A percentile compares a stretch with the other conserved stretches of the same genome.
phyloP scores from a whole-genome alignment of 176 grass and related monocot species.

The Guadua angustifolia region DNA sequence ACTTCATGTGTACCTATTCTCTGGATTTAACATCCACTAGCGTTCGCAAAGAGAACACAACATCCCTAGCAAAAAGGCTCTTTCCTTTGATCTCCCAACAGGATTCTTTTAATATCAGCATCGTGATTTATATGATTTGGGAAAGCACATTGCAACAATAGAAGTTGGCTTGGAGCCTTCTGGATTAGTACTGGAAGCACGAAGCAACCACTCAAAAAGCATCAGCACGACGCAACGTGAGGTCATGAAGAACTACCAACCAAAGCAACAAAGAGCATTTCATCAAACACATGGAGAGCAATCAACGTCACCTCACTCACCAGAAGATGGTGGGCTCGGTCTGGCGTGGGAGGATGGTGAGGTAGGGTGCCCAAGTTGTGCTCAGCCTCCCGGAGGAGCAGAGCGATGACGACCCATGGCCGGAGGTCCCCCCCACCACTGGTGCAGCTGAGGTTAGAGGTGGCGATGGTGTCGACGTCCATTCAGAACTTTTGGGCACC shows the following conservation, averaged over 20 bases:
- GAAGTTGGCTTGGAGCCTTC: too few relatives aligned
- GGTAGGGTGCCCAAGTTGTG: constrained; percentile 83
- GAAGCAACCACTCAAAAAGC: constrained; percentile 53
- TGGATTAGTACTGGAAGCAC: constrained; percentile 67
- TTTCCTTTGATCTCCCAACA: constrained; percentile 94
- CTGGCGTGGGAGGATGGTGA: constrained; percentile 71
- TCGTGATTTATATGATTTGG: constrained; percentile 78
- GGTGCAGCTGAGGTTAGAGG: constrained; percentile 54
- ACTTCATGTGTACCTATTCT: constrained; percentile 60
- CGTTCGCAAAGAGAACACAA: constrained; percentile 74
- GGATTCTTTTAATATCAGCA: constrained; percentile 60
- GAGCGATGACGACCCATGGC: constrained; percentile 66
- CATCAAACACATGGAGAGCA: constrained; percentile 16
- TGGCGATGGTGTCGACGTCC: too few relatives aligned
- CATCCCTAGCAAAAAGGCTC: constrained; percentile 73
- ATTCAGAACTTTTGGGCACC: too few relatives aligned
- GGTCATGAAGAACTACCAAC: neutral
- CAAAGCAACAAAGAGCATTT: constrained; percentile 33
- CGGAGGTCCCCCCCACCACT: constrained; percentile 45
- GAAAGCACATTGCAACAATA: constrained; percentile 7
- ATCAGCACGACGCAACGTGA: constrained; percentile 14
- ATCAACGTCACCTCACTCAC: constrained; percentile 49
- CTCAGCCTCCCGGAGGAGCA: constrained; percentile 67
- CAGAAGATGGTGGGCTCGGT: constrained; percentile 96
- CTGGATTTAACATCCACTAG: constrained; percentile 69